Percentiles rank a stretch among this genome's conserved stretches.
phyloP scores from a whole-genome alignment of 352 stramenopile genomes.

The Globisporangium cylindrosporum region DNA sequence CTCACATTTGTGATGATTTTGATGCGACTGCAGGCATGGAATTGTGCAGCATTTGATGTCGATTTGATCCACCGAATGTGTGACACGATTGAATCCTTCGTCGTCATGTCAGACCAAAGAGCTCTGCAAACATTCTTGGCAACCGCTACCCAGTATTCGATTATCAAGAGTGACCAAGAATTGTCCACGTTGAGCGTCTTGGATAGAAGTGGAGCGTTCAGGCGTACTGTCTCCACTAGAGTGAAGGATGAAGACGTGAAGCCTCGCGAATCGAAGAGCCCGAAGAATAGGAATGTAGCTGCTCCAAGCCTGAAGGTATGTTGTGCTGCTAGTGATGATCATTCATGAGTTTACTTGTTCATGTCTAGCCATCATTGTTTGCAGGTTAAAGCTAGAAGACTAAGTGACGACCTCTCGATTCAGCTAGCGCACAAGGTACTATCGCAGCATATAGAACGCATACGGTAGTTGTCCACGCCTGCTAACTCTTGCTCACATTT shows the following conservation, averaged over 20 bases:
- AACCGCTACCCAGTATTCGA: slow-evolving; percentile 28
- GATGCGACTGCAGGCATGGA: slow-evolving; percentile 46
- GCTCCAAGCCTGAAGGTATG: slow-evolving; percentile 12
- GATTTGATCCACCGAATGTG: slow-evolving; percentile 46
- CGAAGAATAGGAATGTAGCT: not conserved
- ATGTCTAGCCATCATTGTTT: not conserved
- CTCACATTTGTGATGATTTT: not conserved
- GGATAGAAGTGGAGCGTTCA: slow-evolving; percentile 33
- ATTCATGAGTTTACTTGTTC: not conserved
- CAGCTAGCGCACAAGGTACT: slow-evolving; percentile 8
- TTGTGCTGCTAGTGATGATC: not conserved
- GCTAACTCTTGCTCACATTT: not conserved
- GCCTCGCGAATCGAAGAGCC: slow-evolving; percentile 5
- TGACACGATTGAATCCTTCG: slow-evolving; percentile 38
- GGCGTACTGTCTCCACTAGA: slow-evolving; percentile 19
- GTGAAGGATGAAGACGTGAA: slow-evolving; percentile 23
- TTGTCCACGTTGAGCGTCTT: slow-evolving; percentile 31
- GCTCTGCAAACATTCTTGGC: slow-evolving; percentile 29
- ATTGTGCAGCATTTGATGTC: slow-evolving; percentile 46
- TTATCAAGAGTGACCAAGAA: slow-evolving; percentile 39
- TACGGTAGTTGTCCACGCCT: not conserved
- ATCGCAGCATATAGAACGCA: not conserved
- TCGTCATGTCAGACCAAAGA: slow-evolving; percentile 25
- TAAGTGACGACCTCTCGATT: slow-evolving; percentile 13
- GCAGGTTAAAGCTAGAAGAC: slow-evolving; percentile 7